Percentiles rank a stretch among this genome's conserved stretches.
phyloP scores from a whole-genome alignment of 2,329 filamentous ascomycete species.

The Colletotrichum noveboracense region DNA sequence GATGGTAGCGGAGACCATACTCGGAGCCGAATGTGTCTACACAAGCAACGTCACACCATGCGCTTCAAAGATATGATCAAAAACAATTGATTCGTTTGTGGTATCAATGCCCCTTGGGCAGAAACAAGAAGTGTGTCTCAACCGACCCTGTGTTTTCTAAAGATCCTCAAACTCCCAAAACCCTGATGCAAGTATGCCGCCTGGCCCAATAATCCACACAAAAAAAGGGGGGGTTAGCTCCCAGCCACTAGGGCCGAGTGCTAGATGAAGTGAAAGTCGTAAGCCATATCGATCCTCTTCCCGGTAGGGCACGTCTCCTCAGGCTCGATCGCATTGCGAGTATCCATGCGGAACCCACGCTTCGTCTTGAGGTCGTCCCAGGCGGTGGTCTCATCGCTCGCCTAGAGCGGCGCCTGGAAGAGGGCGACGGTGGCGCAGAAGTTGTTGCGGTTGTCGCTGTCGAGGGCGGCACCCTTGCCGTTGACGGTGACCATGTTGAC shows the following conservation, averaged over 20 bases:
- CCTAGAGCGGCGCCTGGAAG: conserved; percentile 38
- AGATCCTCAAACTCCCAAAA: neutral
- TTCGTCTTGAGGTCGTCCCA: neutral
- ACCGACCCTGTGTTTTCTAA: conserved; percentile 1
- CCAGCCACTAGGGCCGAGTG: neutral
- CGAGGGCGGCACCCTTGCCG: conserved; percentile 56
- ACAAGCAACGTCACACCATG: neutral
- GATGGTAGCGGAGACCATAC: neutral
- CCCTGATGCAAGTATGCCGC: conserved; percentile 1
- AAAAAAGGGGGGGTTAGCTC: neutral
- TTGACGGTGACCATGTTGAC: conserved; percentile 75
- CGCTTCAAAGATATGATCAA: neutral
- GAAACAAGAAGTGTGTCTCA: neutral
- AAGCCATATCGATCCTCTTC: neutral
- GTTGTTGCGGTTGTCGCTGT: conserved; percentile 68
- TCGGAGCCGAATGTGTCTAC: neutral
- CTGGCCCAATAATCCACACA: neutral
- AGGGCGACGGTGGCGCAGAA: conserved; percentile 67
- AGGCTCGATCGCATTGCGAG: neutral
- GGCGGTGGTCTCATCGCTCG: neutral
- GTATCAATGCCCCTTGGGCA: neutral
- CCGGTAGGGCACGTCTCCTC: neutral
- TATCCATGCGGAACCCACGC: neutral
- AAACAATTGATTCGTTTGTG: neutral
- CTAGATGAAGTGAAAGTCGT: neutral